These are phyloP conservation scores for Paecilomyces sp. DNA, from an alignment of 2,329 filamentous ascomycete species.

Conservation along the genomic window DNA sequence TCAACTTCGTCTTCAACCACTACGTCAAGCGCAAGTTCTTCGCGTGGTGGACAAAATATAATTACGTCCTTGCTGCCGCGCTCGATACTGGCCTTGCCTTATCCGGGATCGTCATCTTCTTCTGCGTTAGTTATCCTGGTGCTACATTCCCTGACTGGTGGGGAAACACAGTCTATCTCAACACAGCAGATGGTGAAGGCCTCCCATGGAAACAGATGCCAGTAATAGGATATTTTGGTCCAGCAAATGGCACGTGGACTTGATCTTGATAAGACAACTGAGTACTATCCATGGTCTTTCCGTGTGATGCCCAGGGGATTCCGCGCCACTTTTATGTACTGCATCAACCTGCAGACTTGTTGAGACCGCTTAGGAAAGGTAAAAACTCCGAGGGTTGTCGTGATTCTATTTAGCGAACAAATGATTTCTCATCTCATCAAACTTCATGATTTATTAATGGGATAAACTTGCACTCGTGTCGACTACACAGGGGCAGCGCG, in stretches of 20 bases:
- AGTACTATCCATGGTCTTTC: background rate
- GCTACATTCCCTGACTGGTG: conserved; percentile 25
- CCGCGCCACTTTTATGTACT: too few species aligned
- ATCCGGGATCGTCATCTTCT: conserved; percentile 29
- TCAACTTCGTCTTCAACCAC: conserved; percentile 69
- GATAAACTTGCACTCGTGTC: background rate
- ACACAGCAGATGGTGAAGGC: conserved; percentile 23
- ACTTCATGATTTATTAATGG: background rate
- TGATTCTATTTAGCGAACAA: background rate
- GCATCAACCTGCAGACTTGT: too few species aligned
- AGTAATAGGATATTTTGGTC: conserved; percentile 22
- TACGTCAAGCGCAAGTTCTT: conserved; percentile 60
- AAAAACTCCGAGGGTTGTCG: background rate
- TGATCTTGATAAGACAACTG: background rate
- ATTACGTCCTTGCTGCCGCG: conserved; percentile 36
- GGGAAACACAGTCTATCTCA: conserved; percentile 24
- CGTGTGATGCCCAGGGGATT: background rate
- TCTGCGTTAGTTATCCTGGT: conserved; percentile 25
- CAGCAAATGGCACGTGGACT: conserved; percentile 20
- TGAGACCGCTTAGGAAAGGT: too few species aligned
- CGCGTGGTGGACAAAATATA: conserved; percentile 38
- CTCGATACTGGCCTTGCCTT: conserved; percentile 29
- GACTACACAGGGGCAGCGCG: too few species aligned
- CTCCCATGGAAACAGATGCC: conserved; percentile 20
- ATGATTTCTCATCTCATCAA: background rate